A percentile compares a stretch with the other conserved stretches of the same genome.
Evolutionary conservation across 768 basidiomycete species (phyloP).

Genomic region (Xerocomus potaroensis): DNA sequence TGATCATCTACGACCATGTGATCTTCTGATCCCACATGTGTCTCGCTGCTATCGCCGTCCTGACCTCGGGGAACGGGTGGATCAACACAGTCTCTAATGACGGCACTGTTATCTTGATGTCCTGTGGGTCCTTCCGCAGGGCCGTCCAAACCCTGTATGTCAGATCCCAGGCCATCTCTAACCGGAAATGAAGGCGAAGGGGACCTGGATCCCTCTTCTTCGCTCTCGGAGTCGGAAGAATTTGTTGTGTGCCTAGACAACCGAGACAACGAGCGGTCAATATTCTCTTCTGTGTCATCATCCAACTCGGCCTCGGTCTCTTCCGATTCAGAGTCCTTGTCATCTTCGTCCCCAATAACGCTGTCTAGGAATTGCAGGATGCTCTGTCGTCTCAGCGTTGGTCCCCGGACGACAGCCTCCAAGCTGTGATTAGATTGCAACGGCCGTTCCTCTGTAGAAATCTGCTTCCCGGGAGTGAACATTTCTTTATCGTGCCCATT

Average conservation of each 20-base stretch:
- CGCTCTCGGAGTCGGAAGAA: constrained; percentile 33
- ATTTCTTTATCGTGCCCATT: constrained; percentile 11
- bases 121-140: not conserved
- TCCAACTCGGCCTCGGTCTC: constrained; percentile 41
- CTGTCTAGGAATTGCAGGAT: constrained; percentile 27
- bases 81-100: constrained; percentile 7
- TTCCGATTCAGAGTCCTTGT: constrained; percentile 35
- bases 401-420: constrained; percentile 43
- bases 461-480: not conserved
- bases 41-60: constrained; percentile 12
- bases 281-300: constrained; percentile 36
- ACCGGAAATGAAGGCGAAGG: constrained; percentile 14
- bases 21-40: constrained; percentile 19
- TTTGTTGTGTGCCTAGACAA: constrained; percentile 29
- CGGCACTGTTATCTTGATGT: constrained; percentile 1
- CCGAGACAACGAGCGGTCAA: constrained; percentile 31
- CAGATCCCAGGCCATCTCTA: constrained; percentile 29
- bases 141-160: constrained; percentile 17
- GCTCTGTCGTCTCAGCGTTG: constrained; percentile 22
- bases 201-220: constrained; percentile 27
- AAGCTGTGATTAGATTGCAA: constrained; percentile 24
- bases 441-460: not conserved
- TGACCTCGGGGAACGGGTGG: not conserved
- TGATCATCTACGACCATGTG: constrained; percentile 12
- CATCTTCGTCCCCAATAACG: constrained; percentile 27